phyloP scores from a whole-genome alignment of 352 stramenopile genomes.

The Phytophthora cryptogea region DNA sequence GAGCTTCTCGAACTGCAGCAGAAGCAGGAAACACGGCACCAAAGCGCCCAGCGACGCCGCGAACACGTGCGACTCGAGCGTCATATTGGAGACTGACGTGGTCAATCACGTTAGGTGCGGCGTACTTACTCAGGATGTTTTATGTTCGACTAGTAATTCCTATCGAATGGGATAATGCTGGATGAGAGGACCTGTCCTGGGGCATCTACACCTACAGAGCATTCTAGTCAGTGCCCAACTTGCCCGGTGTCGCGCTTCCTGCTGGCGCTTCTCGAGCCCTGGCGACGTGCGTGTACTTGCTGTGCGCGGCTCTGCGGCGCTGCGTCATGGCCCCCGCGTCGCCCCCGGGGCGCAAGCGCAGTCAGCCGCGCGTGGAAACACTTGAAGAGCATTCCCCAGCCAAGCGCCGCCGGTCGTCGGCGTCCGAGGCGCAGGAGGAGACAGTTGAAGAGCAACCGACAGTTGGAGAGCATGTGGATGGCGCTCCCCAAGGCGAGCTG shows the following conservation, averaged over 20 bases:
- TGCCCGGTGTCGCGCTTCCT: not conserved
- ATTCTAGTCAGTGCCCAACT: too few relatives aligned
- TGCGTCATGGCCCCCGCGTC: conserved; percentile 30
- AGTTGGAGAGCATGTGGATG: conserved; percentile 37
- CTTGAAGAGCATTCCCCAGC: conserved; percentile 24
- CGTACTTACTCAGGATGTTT: too few relatives aligned
- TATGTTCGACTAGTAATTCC: too few relatives aligned
- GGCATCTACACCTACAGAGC: too few relatives aligned
- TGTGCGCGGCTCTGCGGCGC: conserved; percentile 33
- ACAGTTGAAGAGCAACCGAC: conserved; percentile 1
- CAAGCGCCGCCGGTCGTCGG: conserved; percentile 36
- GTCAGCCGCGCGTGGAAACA: conserved; percentile 22
- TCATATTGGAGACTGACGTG: conserved; percentile 9
- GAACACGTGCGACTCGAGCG: conserved; percentile 34
- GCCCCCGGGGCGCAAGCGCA: conserved; percentile 30
- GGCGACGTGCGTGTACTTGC: conserved; percentile 27
- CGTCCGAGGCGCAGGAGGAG: conserved; percentile 13
- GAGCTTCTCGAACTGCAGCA: conserved; percentile 35
- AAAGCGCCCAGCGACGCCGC: conserved; percentile 41
- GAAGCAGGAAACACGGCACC: conserved; percentile 43
- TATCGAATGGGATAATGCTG: too few relatives aligned
- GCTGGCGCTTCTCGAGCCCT: conserved; percentile 5
- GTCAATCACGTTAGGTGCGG: too few relatives aligned
- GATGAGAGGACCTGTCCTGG: too few relatives aligned
- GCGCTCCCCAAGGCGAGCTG: conserved; percentile 58